Base-by-base conservation (phyloP, 495 filamentous ascomycete genomes). In the Sordaria brevicollis region DNA sequence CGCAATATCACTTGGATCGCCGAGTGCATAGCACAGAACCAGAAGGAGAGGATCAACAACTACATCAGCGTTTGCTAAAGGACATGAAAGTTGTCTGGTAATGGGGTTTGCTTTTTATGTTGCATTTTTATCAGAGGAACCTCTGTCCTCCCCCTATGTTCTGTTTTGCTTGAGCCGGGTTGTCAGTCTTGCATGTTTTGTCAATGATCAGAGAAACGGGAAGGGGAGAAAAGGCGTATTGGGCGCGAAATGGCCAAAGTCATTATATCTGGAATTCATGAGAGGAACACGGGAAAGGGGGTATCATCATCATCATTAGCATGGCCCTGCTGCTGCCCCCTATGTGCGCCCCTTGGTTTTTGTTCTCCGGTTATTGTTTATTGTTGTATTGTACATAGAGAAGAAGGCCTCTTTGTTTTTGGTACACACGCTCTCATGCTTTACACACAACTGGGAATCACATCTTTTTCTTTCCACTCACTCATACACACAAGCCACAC, bases 1-100 rank as follows among this genome's bases (percentile, higher is more conserved):
- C 92, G 95, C 41, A 99, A 99, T 76, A 95, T 99, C 76, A 98
- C 94, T 65, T 99, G 95, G 95, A 99, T 99, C 77, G 89, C 96
- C 9, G 95, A 99, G 81, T 99, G 95, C 82, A 99, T 99, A 88
- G 95, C 95, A 65, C 95, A 99, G 82, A 96, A 97, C 84, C 95
- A 99, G 85, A 99, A 98, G 83, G 95, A 99, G 81, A 88, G 95
- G 79, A 98, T 99, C 77, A 89, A 90, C 73, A 99, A 97, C 79
- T 99, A 97, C 80, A 98, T 99, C 77, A 97, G 93, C 81, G 94
- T 98, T 70, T 97, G 98, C 76, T 84, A 65, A 84, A 70, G 68
- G 36, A n/a, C 5, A 38, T n/a, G n/a, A 3, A 19, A 29, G 34
- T 31, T 35, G 19, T 31, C 29, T n/a, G n/a, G 17, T 67, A 67